phyloP scores from a whole-genome alignment of 495 filamentous ascomycete species.

The Aspergillus sclerotioniger region DNA sequence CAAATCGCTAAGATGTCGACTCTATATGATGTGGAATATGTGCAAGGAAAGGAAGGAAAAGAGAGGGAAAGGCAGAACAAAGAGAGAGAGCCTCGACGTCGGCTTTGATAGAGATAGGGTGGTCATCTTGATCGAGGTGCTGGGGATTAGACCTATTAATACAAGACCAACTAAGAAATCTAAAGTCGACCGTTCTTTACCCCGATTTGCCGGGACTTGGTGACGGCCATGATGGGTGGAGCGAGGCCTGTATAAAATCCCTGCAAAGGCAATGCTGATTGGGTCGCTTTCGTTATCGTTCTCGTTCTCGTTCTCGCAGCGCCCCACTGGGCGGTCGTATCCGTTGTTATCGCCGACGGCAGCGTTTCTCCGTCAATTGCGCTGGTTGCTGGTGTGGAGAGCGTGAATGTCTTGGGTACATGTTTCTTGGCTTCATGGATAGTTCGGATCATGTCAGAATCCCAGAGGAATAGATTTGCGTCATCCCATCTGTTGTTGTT shows the following conservation, averaged over 20 bases:
- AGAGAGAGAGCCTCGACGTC: background rate
- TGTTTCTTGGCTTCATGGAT: too few relatives aligned
- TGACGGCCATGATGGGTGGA: constrained; percentile 13
- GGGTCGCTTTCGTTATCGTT: constrained; percentile 24
- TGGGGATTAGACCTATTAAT: constrained; percentile 3
- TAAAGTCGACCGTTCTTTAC: background rate
- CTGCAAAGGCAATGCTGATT: constrained; percentile 19
- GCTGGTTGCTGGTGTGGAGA: too few relatives aligned
- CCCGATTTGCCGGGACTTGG: background rate
- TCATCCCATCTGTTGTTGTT: too few relatives aligned
- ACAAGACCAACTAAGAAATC: constrained; percentile 1
- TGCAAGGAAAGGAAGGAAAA: constrained; percentile 5
- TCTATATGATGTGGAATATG: background rate
- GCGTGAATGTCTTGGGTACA: too few relatives aligned
- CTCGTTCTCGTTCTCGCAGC: constrained; percentile 26
- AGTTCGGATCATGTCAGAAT: too few relatives aligned
- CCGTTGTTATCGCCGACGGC: background rate
- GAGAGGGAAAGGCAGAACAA: background rate
- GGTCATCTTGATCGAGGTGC: background rate
- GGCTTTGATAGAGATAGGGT: background rate
- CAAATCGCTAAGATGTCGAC: background rate
- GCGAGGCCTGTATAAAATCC: constrained; percentile 12
- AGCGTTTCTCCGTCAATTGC: too few relatives aligned
- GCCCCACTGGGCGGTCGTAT: constrained; percentile 2
- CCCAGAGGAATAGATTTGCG: too few relatives aligned